phyloP scores from a whole-genome alignment of 2,329 filamentous ascomycete genomes.

The Colletotrichum spaethianum region DNA sequence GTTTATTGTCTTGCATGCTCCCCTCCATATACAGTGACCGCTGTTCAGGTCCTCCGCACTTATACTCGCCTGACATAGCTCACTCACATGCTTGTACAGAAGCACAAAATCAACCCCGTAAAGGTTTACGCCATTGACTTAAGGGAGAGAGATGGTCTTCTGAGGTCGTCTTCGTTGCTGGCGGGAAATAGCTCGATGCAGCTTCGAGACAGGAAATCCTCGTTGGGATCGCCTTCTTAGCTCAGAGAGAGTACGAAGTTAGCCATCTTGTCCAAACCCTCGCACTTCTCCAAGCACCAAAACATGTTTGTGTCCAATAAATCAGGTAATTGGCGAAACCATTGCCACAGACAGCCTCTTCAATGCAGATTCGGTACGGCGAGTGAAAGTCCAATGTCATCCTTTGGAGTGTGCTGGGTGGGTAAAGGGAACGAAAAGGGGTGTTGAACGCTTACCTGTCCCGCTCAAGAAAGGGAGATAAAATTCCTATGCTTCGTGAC shows the following conservation, averaged over 20 bases:
- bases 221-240: too few relatives aligned
- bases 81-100: neutral
- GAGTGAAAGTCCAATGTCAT: constrained; percentile 30
- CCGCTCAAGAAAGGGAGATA: neutral
- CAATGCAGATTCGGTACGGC: constrained; percentile 24
- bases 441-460: neutral
- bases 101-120: neutral
- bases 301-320: neutral
- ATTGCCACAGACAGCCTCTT: constrained; percentile 19
- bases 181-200: neutral
- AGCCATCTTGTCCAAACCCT: neutral
- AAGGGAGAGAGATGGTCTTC: too few relatives aligned
- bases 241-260: neutral
- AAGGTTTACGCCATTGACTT: neutral
- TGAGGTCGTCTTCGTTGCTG: neutral
- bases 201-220: neutral
- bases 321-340: constrained; percentile 33
- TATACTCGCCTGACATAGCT: neutral
- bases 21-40: neutral
- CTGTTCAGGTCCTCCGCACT: neutral
- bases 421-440: neutral
- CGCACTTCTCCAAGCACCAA: too few relatives aligned
- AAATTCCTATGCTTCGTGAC: neutral
- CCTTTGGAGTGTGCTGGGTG: neutral
- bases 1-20: too few relatives aligned